Percentiles rank a stretch among this genome's conserved stretches.
These are phyloP conservation scores for Daldinia bambusicola DNA, from an alignment of 495 filamentous ascomycete genomes.

Conservation along the genomic window DNA sequence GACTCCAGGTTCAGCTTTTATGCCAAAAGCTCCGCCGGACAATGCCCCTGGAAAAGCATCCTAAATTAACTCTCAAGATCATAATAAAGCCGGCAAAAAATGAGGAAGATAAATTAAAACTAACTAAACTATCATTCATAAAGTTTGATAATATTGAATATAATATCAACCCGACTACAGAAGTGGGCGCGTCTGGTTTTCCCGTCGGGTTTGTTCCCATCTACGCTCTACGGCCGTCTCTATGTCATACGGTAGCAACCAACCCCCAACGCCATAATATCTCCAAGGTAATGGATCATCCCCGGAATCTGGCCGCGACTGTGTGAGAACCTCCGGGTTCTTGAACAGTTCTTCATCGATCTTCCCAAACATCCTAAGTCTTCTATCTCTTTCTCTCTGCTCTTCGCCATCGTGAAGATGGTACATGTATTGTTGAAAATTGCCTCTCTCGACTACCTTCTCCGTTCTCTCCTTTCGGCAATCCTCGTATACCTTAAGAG, in stretches of 20 bases:
- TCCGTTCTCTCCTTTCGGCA: conserved; percentile 67
- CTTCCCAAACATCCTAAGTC: conserved; percentile 57
- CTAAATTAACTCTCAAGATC: background rate
- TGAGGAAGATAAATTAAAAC: background rate
- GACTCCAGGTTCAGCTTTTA: background rate
- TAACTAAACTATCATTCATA: background rate
- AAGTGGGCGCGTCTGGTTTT: conserved; percentile 10
- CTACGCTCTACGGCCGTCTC: conserved; percentile 62
- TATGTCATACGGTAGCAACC: conserved; percentile 65
- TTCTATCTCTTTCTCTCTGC: conserved; percentile 61
- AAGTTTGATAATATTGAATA: background rate
- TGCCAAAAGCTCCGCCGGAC: background rate
- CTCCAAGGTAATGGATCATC: conserved; percentile 59
- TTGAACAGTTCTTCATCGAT: conserved; percentile 39
- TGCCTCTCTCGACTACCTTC: conserved; percentile 65
- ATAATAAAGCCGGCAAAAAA: background rate
- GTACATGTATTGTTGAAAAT: conserved; percentile 64
- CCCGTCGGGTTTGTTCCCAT: conserved; percentile 35
- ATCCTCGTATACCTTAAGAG: conserved; percentile 65
- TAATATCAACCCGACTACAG: conserved; percentile 10
- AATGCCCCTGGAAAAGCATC: background rate
- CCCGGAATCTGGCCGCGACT: conserved; percentile 56
- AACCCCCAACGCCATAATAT: conserved; percentile 63
- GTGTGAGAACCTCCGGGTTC: conserved; percentile 47
- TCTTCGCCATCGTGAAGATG: conserved; percentile 66